phyloP scores from a whole-genome alignment of 2,329 filamentous ascomycete genomes.

The Reticulascus tulasneorum region DNA sequence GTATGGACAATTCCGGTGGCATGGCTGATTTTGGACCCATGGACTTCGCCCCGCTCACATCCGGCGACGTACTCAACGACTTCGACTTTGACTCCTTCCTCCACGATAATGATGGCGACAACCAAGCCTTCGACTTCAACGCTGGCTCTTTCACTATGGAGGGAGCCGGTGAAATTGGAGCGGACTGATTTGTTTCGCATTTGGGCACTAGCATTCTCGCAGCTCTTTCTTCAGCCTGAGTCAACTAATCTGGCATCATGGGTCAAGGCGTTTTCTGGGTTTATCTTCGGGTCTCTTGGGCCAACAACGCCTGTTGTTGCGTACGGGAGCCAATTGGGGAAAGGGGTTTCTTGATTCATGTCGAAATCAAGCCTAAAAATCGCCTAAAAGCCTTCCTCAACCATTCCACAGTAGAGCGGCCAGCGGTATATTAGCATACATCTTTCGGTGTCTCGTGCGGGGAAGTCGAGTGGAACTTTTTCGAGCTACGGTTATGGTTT shows the following conservation, averaged over 20 bases:
- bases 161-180: slow-evolving; percentile 50
- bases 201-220: not conserved
- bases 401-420: too few relatives aligned
- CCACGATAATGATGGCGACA: slow-evolving; percentile 49
- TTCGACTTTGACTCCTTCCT: slow-evolving; percentile 68
- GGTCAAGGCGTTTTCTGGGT: slow-evolving; percentile 6
- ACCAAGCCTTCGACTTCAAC: slow-evolving; percentile 51
- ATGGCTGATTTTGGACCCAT: slow-evolving; percentile 48
- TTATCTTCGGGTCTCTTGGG: too few relatives aligned
- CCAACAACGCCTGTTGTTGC: too few relatives aligned
- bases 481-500: too few relatives aligned
- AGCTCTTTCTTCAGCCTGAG: not conserved
- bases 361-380: too few relatives aligned
- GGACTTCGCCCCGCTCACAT: slow-evolving; percentile 50
- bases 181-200: slow-evolving; percentile 38
- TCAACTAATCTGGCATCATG: slow-evolving; percentile 2
- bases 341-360: too few relatives aligned
- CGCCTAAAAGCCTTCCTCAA: too few relatives aligned
- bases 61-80: slow-evolving; percentile 57
- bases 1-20: slow-evolving; percentile 35
- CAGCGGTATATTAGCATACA: too few relatives aligned
- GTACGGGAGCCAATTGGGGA: too few relatives aligned
- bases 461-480: too few relatives aligned
- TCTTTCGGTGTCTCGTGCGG: too few relatives aligned
- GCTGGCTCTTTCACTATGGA: slow-evolving; percentile 51